Conservation (phyloP, 2,329 filamentous ascomycete species). For the Madurella fahalii region DNA sequence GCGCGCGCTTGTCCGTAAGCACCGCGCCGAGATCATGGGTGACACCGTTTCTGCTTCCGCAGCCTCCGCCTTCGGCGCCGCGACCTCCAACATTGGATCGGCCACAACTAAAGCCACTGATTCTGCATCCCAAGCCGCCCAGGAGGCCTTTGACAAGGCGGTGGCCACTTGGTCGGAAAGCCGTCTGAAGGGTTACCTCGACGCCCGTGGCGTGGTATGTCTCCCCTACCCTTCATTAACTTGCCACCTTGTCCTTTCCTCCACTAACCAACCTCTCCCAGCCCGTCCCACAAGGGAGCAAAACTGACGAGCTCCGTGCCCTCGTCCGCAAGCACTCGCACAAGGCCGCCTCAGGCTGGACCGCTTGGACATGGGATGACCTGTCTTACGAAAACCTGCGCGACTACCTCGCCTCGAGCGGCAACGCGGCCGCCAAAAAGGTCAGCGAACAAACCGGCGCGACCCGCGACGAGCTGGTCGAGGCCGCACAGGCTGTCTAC, state of each 20-base stretch:
- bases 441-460: constrained; percentile 58
- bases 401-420: constrained; percentile 49
- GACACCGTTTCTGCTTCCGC: constrained; percentile 58
- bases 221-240: background rate
- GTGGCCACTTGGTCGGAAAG: constrained; percentile 67
- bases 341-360: constrained; percentile 64
- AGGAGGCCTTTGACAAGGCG: constrained; percentile 63
- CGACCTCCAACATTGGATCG: constrained; percentile 71
- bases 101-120: constrained; percentile 73
- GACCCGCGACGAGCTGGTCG: constrained; percentile 69
- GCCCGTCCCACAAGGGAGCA: constrained; percentile 67
- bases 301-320: constrained; percentile 68
- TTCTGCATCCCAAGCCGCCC: constrained; percentile 55
- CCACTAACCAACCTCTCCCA: constrained; percentile 1
- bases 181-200: constrained; percentile 72
- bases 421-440: constrained; percentile 54
- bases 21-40: constrained; percentile 67
- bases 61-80: constrained; percentile 62
- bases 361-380: constrained; percentile 76
- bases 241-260: background rate
- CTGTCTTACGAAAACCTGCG: constrained; percentile 68
- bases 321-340: constrained; percentile 70
- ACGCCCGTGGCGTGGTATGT: constrained; percentile 61
- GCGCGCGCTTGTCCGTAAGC: constrained; percentile 81
- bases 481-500: constrained; percentile 59